Conservation (phyloP, 257 asterid genomes). For the Capsicum chinense region DNA sequence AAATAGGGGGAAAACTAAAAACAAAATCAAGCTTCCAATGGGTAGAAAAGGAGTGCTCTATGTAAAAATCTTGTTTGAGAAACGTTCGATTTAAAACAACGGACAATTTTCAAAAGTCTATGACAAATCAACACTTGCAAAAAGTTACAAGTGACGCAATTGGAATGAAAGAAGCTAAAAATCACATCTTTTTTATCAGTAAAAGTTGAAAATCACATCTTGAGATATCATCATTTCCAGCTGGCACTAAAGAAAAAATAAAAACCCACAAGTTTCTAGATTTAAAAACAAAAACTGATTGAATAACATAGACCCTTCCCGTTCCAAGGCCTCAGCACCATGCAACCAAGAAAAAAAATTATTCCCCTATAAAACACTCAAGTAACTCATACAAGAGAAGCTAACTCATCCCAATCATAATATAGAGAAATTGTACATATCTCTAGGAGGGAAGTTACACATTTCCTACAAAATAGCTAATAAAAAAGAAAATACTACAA, state of each 20-base stretch:
- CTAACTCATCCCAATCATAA: not conserved
- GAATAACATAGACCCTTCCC: conserved; percentile 18
- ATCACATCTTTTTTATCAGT: not conserved
- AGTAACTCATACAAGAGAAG: conserved; percentile 4
- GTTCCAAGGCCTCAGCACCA: conserved; percentile 28
- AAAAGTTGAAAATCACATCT: not conserved
- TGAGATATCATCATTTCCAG: not conserved
- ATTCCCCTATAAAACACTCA: not conserved
- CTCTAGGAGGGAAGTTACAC: not conserved
- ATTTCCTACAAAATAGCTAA: not conserved
- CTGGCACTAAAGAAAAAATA: not conserved
- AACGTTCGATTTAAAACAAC: not conserved
- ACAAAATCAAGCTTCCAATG: not conserved
- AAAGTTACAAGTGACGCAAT: not conserved
- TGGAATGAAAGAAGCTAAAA: not conserved
- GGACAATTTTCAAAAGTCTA: not conserved
- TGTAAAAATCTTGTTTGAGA: not conserved
- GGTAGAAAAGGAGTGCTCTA: not conserved
- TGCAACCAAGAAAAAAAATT: conserved; percentile 20
- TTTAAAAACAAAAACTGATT: not conserved
- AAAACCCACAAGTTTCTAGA: not conserved
- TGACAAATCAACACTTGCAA: not conserved
- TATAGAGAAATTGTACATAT: not conserved
- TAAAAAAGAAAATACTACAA: too few relatives aligned
- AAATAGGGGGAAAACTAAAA: not conserved